Percentiles rank a stretch among this genome's conserved stretches.
Evolutionary conservation across 1,284 basidiomycete genomes (phyloP).

Genomic region (Takashimella koratensis): DNA sequence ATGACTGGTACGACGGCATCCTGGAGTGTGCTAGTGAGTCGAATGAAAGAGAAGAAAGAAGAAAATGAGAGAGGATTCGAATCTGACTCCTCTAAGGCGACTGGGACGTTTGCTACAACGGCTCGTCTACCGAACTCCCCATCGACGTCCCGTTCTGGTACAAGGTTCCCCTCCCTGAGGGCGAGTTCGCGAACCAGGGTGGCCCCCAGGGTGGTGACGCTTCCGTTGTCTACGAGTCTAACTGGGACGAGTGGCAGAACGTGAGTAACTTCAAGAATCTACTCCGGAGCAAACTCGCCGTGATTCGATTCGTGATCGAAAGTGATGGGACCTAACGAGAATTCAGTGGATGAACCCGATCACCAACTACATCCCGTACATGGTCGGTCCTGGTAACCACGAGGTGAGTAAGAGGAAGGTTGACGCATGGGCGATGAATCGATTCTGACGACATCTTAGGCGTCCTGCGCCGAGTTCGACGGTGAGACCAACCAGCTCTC

Average conservation of each 20-base stretch:
- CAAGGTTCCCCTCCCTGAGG: conserved; percentile 22
- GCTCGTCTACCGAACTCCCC: conserved; percentile 10
- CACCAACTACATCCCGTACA: conserved; percentile 34
- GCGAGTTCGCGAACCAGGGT: conserved; percentile 28
- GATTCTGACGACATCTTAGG: too few species aligned
- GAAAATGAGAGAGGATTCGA: not conserved
- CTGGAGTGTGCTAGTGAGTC: too few species aligned
- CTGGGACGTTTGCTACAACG: conserved; percentile 33
- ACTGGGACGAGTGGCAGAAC: conserved; percentile 45
- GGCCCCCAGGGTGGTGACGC: conserved; percentile 30
- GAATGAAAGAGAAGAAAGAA: too few species aligned
- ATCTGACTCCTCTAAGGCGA: conserved; percentile 9
- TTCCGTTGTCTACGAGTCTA: conserved; percentile 28
- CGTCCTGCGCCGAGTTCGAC: conserved; percentile 24
- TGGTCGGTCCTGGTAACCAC: conserved; percentile 21
- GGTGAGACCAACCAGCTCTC: conserved; percentile 22
- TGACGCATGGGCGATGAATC: too few species aligned
- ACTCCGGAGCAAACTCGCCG: too few species aligned
- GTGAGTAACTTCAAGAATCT: too few species aligned
- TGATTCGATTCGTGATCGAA: too few species aligned
- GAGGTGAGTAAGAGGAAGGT: too few species aligned
- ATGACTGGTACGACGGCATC: conserved; percentile 37
- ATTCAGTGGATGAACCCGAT: conserved; percentile 39
- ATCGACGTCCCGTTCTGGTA: conserved; percentile 19
- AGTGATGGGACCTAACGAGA: too few species aligned